These are phyloP conservation scores for Cynanchum wilfordii DNA, from an alignment of 257 asterid genomes.

Conservation along the genomic window DNA sequence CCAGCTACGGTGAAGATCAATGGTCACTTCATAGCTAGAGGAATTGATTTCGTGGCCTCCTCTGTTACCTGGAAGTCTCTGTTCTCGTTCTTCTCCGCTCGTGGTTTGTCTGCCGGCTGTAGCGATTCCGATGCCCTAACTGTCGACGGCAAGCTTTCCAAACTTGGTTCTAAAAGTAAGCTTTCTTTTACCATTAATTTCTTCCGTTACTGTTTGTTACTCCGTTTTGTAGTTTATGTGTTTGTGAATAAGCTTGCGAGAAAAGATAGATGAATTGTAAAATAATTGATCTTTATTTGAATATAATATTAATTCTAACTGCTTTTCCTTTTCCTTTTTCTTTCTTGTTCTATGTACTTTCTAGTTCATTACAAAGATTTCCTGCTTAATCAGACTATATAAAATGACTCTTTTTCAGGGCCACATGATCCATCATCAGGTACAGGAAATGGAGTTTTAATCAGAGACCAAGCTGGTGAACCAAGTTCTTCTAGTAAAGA, in stretches of 20 bases:
- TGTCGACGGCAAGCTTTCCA: constrained; percentile 60
- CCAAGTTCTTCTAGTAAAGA: constrained; percentile 20
- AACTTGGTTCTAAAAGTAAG: constrained; percentile 60
- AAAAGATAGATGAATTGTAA: not conserved
- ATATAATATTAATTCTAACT: not conserved
- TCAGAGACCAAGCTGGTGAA: constrained; percentile 7
- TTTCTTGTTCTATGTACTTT: not conserved
- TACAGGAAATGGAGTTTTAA: constrained; percentile 17
- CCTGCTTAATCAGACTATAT: not conserved
- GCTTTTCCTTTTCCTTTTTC: not conserved
- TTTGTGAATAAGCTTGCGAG: not conserved
- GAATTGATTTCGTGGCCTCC: constrained; percentile 60
- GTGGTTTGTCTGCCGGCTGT: constrained; percentile 63
- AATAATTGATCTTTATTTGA: not conserved
- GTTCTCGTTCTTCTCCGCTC: constrained; percentile 64
- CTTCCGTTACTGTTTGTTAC: not conserved
- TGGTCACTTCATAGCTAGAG: constrained; percentile 82
- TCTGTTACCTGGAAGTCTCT: constrained; percentile 93
- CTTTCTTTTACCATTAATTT: not conserved
- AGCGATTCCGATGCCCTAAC: constrained; percentile 48
- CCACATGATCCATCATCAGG: constrained; percentile 23
- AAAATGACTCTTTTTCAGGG: constrained; percentile 33
- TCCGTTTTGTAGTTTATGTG: not conserved
- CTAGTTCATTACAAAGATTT: not conserved
- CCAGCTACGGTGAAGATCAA: constrained; percentile 69